Percentiles rank a stretch among this genome's conserved stretches.
Evolutionary conservation across 2,329 filamentous ascomycete genomes (phyloP).

Genomic region (Pseudocercospora crystallina): DNA sequence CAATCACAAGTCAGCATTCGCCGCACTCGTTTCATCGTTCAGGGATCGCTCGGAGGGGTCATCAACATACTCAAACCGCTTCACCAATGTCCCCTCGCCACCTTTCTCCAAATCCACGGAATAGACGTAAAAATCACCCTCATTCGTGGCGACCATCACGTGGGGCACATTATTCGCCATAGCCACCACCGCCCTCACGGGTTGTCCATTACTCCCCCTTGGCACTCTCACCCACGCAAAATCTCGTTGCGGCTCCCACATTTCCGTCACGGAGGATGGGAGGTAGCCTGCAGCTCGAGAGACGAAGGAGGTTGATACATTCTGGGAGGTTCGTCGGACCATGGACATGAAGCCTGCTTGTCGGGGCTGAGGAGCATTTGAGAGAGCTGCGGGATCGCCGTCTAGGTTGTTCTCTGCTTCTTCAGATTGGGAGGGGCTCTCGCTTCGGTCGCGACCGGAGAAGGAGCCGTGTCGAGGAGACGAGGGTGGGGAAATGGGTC

Average conservation of each 20-base stretch:
- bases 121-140: slow-evolving; percentile 92
- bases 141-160: slow-evolving; percentile 96
- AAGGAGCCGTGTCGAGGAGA: slow-evolving; percentile 28
- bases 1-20: slow-evolving; percentile 1
- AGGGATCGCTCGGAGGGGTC: not conserved
- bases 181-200: slow-evolving; percentile 87
- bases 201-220: slow-evolving; percentile 53
- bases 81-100: slow-evolving; percentile 85
- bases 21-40: slow-evolving; percentile 6
- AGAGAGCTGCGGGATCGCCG: slow-evolving; percentile 23
- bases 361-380: slow-evolving; percentile 39
- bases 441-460: slow-evolving; percentile 39
- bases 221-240: slow-evolving; percentile 97
- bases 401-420: slow-evolving; percentile 32
- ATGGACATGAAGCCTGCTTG: slow-evolving; percentile 86
- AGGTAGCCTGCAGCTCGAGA: slow-evolving; percentile 89
- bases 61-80: slow-evolving; percentile 81
- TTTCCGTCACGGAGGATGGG: slow-evolving; percentile 90
- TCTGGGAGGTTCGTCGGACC: slow-evolving; percentile 89
- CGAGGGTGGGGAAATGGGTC: slow-evolving; percentile 27
- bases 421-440: slow-evolving; percentile 36
- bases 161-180: slow-evolving; percentile 94
- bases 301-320: slow-evolving; percentile 84
- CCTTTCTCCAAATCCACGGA: slow-evolving; percentile 93
- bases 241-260: slow-evolving; percentile 93